These are phyloP conservation scores for Monilinia aucupariae DNA, from an alignment of 2,329 filamentous ascomycete species.

Conservation along the genomic window DNA sequence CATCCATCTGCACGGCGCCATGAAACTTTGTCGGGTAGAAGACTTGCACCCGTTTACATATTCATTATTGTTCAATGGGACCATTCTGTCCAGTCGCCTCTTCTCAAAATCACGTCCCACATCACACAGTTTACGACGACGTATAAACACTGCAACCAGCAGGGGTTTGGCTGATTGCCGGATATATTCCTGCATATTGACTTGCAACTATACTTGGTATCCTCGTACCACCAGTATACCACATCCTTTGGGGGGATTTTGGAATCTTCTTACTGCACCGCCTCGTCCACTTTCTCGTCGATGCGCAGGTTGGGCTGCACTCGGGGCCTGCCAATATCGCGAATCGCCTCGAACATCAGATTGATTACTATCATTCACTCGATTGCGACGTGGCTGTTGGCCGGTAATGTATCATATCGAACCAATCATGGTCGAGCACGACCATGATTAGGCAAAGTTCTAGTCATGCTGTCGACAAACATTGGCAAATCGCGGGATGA, in stretches of 20 bases:
- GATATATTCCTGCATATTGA: slow-evolving; percentile 12
- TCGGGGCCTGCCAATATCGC: slow-evolving; percentile 27
- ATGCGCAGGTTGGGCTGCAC: slow-evolving; percentile 25
- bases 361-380: slow-evolving; percentile 22
- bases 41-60: slow-evolving; percentile 4
- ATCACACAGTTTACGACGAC: slow-evolving; percentile 1
- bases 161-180: slow-evolving; percentile 1
- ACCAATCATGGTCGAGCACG: slow-evolving; percentile 32
- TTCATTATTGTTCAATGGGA: too few species aligned
- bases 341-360: slow-evolving; percentile 20
- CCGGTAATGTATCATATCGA: slow-evolving; percentile 19
- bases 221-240: too few species aligned
- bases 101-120: neutral
- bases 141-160: slow-evolving; percentile 1
- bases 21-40: slow-evolving; percentile 19
- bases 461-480: slow-evolving; percentile 10
- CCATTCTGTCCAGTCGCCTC: neutral
- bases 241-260: neutral
- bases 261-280: slow-evolving; percentile 12
- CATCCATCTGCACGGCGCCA: slow-evolving; percentile 22
- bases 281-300: slow-evolving; percentile 9
- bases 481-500: slow-evolving; percentile 8
- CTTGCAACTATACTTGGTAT: too few species aligned
- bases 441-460: slow-evolving; percentile 29
- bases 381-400: slow-evolving; percentile 32